Evolutionary conservation across 345 rosid species (phyloP), one percentile per base, ranked within the genome.

Genomic region (Turritis glabra): DNA sequence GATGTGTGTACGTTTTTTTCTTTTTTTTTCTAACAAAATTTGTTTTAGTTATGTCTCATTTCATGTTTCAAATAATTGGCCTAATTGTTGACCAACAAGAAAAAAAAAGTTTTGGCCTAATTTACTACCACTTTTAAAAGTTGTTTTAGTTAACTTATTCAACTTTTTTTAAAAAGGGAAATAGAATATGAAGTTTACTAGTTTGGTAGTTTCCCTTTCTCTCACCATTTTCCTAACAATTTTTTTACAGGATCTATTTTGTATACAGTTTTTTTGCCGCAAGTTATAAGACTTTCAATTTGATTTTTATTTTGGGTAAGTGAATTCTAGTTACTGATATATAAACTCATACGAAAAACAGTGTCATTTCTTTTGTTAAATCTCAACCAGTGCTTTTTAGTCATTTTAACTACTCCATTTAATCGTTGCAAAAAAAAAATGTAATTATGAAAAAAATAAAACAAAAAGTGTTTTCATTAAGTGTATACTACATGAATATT

Each of bases 41-140:
- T 57, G 30, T 69, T 69, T 27, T 25, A 4, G 21, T 41, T 69
- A 69, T 69, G 10, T 48, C 12, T 66, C 58, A 65, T 33, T 66
- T 66, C 71, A 66, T 32, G 46, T 46, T 27, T 47, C 69, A 35
- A 22, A 35, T 37, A 47, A 64, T 30, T 30, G 18, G 44, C 29
- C 56, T 47, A 62, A 62, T 35, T 37, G 27, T 59, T 59, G 64
- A 58, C 27, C 12, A 12, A 12, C 40, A 37, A 19, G n/a, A n/a
- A 19, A 9, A 48, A 8, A 23, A 33, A 58, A 10, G 2, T 2
- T 2, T 46, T 64, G 18, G 43, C 19, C 26, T 64, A 43, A 25
- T 44, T 1, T 48, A 32, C 8, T 30, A 54, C 19, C 18, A 29
- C 29, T 4, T 64, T 32, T 46, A 4, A 33, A 65, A 26, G 3